Evolutionary conservation across 2,329 filamentous ascomycete genomes (phyloP).

Genomic region (Penicillium sp.): DNA sequence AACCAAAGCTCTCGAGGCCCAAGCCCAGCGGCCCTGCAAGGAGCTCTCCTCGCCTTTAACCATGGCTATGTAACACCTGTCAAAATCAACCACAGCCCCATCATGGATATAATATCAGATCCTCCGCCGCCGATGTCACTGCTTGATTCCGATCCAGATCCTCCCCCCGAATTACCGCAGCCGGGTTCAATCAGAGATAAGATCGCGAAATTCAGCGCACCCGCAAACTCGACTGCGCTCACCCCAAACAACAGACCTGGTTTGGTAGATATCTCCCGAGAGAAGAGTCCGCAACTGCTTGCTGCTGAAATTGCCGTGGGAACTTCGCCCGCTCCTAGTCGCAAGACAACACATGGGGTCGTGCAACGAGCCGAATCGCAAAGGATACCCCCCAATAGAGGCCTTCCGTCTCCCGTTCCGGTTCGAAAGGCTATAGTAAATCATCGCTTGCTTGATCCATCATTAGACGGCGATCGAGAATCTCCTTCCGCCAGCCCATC

Average conservation of each 20-base stretch:
- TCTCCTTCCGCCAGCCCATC: constrained; percentile 4
- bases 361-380: constrained; percentile 16
- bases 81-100: constrained; percentile 27
- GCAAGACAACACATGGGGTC: constrained; percentile 18
- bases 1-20: background rate
- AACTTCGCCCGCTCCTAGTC: constrained; percentile 31
- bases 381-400: constrained; percentile 19
- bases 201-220: constrained; percentile 39
- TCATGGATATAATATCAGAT: constrained; percentile 22
- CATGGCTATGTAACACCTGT: constrained; percentile 23
- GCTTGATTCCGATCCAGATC: constrained; percentile 19
- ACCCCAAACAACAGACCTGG: constrained; percentile 16
- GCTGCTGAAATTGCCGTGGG: constrained; percentile 42
- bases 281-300: constrained; percentile 35
- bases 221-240: constrained; percentile 22
- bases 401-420: constrained; percentile 32
- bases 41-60: constrained; percentile 43
- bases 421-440: constrained; percentile 24
- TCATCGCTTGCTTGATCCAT: constrained; percentile 8
- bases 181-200: constrained; percentile 45
- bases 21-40: constrained; percentile 36
- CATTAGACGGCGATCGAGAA: constrained; percentile 11
- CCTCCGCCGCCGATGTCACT: constrained; percentile 24
- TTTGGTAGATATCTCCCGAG: constrained; percentile 20
- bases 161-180: constrained; percentile 34